phyloP scores from a whole-genome alignment of 1,139 yeast species.

The Yamadazyma jaroonii region DNA sequence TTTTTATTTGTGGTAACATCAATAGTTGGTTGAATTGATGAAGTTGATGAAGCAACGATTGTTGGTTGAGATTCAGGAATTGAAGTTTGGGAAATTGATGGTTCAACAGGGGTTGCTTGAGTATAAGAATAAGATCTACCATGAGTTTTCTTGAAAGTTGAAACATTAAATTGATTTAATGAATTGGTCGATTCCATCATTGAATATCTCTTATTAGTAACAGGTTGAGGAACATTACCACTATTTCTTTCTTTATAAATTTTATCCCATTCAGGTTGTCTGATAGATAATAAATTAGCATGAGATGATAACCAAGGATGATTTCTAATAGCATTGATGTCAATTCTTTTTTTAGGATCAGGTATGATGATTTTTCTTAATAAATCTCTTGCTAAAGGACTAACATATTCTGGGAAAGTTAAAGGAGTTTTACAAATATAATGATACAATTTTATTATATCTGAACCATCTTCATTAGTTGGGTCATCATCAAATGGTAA shows the following conservation, averaged over 20 bases:
- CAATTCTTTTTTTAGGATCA: conserved; percentile 78
- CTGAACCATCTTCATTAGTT: conserved; percentile 92
- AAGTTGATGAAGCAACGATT: neutral
- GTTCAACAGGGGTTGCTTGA: neutral
- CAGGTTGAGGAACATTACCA: conserved; percentile 5
- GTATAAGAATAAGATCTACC: conserved; percentile 37
- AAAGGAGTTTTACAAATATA: conserved; percentile 89
- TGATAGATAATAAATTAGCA: conserved; percentile 73
- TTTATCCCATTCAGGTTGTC: conserved; percentile 89
- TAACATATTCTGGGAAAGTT: conserved; percentile 92
- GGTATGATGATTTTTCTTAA: conserved; percentile 81
- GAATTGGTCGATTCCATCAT: conserved; percentile 47
- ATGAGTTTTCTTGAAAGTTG: conserved; percentile 15
- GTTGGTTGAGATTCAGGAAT: neutral
- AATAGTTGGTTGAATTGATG: neutral
- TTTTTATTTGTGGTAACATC: neutral
- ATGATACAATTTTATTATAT: conserved; percentile 84
- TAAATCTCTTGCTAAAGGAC: conserved; percentile 88
- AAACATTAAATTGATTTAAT: conserved; percentile 19
- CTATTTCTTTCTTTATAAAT: conserved; percentile 33
- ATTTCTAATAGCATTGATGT: conserved; percentile 63
- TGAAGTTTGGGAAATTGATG: neutral
- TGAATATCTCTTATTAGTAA: conserved; percentile 38
- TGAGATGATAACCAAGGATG: conserved; percentile 90
- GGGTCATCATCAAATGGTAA: conserved; percentile 98